These are phyloP conservation scores for Echium plantagineum DNA, from an alignment of 257 asterid genomes.

Conservation along the genomic window DNA sequence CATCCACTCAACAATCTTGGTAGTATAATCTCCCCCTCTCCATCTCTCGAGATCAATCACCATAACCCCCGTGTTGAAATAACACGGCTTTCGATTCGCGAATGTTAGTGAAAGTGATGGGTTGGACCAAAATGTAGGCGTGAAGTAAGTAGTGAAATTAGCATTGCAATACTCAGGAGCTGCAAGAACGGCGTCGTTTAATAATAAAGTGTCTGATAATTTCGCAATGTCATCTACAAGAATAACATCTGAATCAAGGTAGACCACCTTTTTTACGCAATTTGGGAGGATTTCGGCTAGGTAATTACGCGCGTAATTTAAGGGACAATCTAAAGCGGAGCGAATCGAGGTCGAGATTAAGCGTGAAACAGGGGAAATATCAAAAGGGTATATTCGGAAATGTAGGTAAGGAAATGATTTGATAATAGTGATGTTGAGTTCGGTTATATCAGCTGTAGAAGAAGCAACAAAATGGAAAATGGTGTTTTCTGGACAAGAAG, in stretches of 20 bases:
- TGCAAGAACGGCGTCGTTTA: slow-evolving; percentile 17
- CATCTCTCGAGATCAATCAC: slow-evolving; percentile 30
- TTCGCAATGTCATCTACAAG: slow-evolving; percentile 35
- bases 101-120: slow-evolving; percentile 29
- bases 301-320: slow-evolving; percentile 35
- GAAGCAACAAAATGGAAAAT: slow-evolving; percentile 53
- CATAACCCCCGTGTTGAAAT: slow-evolving; percentile 39
- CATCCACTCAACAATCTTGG: slow-evolving; percentile 31
- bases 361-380: slow-evolving; percentile 19
- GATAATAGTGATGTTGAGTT: slow-evolving; percentile 10
- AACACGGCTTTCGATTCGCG: slow-evolving; percentile 23
- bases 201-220: slow-evolving; percentile 20
- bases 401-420: slow-evolving; percentile 25
- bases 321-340: slow-evolving; percentile 33
- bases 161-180: slow-evolving; percentile 41
- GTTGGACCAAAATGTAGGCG: slow-evolving; percentile 30
- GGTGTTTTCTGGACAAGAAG: slow-evolving; percentile 47
- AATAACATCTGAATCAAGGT: slow-evolving; percentile 26
- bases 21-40: slow-evolving; percentile 27
- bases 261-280: slow-evolving; percentile 20
- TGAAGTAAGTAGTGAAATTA: slow-evolving; percentile 29
- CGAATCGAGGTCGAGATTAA: slow-evolving; percentile 34
- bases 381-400: slow-evolving; percentile 19
- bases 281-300: slow-evolving; percentile 21
- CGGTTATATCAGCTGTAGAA: slow-evolving; percentile 10